These are phyloP conservation scores for Pseudognaphalium luteoalbum DNA, from an alignment of 129 eudicot species.

Conservation along the genomic window DNA sequence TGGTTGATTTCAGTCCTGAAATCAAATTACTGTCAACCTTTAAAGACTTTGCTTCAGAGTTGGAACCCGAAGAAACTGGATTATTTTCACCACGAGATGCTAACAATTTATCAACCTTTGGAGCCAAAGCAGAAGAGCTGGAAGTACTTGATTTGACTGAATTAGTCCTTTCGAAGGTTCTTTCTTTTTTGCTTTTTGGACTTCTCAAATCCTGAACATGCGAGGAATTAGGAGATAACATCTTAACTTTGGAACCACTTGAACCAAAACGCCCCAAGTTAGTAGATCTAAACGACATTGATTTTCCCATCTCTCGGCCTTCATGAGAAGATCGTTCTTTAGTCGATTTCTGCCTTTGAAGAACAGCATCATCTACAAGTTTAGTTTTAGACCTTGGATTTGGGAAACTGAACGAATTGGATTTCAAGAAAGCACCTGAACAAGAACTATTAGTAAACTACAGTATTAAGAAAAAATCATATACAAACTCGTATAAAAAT, in stretches of 20 bases:
- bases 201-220: constrained; percentile 56
- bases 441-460: constrained; percentile 16
- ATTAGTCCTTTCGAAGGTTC: constrained; percentile 67
- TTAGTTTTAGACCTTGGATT: constrained; percentile 60
- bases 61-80: constrained; percentile 40
- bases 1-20: constrained; percentile 45
- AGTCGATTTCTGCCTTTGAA: constrained; percentile 58
- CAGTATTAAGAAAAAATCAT: not conserved
- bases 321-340: constrained; percentile 54
- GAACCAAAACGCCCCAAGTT: constrained; percentile 46
- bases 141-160: constrained; percentile 46
- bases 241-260: constrained; percentile 70
- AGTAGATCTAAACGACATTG: constrained; percentile 65
- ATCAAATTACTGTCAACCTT: constrained; percentile 49
- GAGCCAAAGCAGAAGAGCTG: constrained; percentile 41
- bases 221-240: constrained; percentile 62
- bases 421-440: constrained; percentile 75
- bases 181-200: constrained; percentile 52
- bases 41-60: constrained; percentile 42
- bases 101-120: constrained; percentile 48
- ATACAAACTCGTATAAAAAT: not conserved
- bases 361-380: constrained; percentile 71
- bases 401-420: constrained; percentile 69
- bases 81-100: constrained; percentile 43
- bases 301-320: constrained; percentile 62